These are phyloP conservation scores for Eremothecium cymbalariae DNA, from an alignment of 1,139 yeast genomes.

Conservation along the genomic window DNA sequence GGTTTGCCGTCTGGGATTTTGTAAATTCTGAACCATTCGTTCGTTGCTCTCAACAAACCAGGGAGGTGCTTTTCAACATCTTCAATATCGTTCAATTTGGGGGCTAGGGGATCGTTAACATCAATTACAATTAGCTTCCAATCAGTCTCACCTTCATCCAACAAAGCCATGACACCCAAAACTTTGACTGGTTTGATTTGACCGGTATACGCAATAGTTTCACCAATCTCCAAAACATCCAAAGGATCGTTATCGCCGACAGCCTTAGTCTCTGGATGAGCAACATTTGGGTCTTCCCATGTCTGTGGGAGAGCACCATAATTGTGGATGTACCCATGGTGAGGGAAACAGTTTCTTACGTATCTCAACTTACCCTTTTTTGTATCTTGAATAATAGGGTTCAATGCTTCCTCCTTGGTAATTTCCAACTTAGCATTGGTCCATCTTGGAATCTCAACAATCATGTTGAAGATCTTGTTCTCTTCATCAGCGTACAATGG, in stretches of 20 bases:
- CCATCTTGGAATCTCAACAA: conserved; percentile 91
- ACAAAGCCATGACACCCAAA: conserved; percentile 75
- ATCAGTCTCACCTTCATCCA: conserved; percentile 91
- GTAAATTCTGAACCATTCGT: conserved; percentile 88
- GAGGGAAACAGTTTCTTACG: conserved; percentile 83
- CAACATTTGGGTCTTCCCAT: conserved; percentile 77
- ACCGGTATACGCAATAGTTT: conserved; percentile 61
- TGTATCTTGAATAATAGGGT: conserved; percentile 80
- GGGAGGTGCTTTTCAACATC: conserved; percentile 74
- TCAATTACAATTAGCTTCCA: conserved; percentile 85
- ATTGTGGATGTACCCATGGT: conserved; percentile 84
- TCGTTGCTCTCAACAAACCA: conserved; percentile 71
- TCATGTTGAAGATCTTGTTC: conserved; percentile 67
- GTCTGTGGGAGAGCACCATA: conserved; percentile 95
- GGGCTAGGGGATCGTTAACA: conserved; percentile 66
- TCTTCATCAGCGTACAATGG: conserved; percentile 60
- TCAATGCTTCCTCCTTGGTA: conserved; percentile 53
- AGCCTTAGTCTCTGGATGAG: conserved; percentile 71
- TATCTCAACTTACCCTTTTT: conserved; percentile 79
- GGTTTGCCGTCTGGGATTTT: conserved; percentile 90
- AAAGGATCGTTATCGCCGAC: conserved; percentile 86
- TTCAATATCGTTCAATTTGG: conserved; percentile 61
- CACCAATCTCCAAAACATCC: conserved; percentile 86
- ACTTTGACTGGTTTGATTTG: conserved; percentile 76
- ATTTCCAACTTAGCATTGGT: conserved; percentile 84